phyloP scores from a whole-genome alignment of 2,329 filamentous ascomycete genomes.

The Macrophomina tecta region DNA sequence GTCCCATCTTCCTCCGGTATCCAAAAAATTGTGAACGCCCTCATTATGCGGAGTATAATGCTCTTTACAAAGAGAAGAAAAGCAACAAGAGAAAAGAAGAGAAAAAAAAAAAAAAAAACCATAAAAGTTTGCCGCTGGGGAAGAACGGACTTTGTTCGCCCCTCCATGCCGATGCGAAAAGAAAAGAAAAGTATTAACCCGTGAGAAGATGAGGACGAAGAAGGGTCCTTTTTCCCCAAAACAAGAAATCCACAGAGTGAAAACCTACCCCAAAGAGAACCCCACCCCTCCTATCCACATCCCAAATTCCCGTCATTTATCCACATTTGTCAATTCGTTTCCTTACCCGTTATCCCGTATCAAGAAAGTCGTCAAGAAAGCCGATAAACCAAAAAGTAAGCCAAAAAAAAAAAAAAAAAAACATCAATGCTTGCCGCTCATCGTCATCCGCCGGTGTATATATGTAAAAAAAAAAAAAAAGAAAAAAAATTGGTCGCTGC shows the following conservation, averaged over 20 bases:
- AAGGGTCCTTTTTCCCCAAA: neutral
- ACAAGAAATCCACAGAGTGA: neutral
- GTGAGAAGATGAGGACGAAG: neutral
- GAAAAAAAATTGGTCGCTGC: no score
- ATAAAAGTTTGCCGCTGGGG: neutral
- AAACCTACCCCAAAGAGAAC: neutral
- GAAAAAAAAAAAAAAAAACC: neutral
- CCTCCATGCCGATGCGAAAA: neutral
- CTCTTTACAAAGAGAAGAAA: neutral
- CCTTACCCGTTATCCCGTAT: no score
- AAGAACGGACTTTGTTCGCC: neutral
- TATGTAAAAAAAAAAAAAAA: no score
- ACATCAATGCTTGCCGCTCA: no score
- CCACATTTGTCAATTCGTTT: no score
- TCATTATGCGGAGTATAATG: conserved; percentile 15
- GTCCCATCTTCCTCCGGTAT: neutral
- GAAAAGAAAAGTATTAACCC: neutral
- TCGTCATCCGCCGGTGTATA: no score
- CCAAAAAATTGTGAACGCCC: conserved; percentile 8
- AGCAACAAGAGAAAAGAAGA: neutral
- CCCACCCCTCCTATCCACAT: no score
- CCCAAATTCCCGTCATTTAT: no score
- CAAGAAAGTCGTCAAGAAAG: no score
- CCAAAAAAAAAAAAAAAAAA: no score
- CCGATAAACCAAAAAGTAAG: no score